These are phyloP conservation scores for Lactarius quietus DNA, from an alignment of 768 basidiomycete genomes.

Conservation along the genomic window DNA sequence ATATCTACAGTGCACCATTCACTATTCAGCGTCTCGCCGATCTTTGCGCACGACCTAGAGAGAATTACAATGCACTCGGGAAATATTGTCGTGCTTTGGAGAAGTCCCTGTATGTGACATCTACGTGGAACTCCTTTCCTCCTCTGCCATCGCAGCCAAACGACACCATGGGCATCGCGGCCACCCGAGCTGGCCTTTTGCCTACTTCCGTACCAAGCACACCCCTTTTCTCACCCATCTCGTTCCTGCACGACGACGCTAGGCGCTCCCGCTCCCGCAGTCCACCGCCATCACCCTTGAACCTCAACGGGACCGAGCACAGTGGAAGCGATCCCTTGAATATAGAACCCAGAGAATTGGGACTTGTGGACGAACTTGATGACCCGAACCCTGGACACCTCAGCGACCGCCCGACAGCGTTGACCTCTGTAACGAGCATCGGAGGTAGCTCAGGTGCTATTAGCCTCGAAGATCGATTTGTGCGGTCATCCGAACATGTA, in stretches of 20 bases:
- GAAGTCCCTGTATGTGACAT: slow-evolving; percentile 79
- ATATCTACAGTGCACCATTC: slow-evolving; percentile 62
- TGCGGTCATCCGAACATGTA: slow-evolving; percentile 39
- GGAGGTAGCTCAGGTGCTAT: slow-evolving; percentile 44
- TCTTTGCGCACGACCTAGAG: slow-evolving; percentile 62
- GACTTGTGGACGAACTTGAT: slow-evolving; percentile 82
- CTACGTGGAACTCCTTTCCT: slow-evolving; percentile 70
- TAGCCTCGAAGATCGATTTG: slow-evolving; percentile 61
- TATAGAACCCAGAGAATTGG: slow-evolving; percentile 50
- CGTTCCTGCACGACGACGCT: slow-evolving; percentile 82
- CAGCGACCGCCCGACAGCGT: slow-evolving; percentile 72
- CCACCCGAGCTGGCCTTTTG: slow-evolving; percentile 43
- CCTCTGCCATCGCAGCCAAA: slow-evolving; percentile 43
- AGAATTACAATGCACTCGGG: slow-evolving; percentile 72
- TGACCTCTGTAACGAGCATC: slow-evolving; percentile 57
- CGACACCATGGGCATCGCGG: slow-evolving; percentile 28
- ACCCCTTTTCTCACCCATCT: slow-evolving; percentile 83
- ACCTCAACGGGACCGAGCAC: slow-evolving; percentile 41
- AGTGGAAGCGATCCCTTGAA: slow-evolving; percentile 35
- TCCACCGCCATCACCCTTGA: slow-evolving; percentile 72
- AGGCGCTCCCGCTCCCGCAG: slow-evolving; percentile 76
- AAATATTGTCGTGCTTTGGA: slow-evolving; percentile 89
- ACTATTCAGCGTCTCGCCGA: slow-evolving; percentile 90
- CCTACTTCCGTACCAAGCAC: slow-evolving; percentile 63
- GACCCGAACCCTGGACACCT: slow-evolving; percentile 82